Conservation (phyloP, 2,329 filamentous ascomycete genomes). For the Talaromyces pinophilus region DNA sequence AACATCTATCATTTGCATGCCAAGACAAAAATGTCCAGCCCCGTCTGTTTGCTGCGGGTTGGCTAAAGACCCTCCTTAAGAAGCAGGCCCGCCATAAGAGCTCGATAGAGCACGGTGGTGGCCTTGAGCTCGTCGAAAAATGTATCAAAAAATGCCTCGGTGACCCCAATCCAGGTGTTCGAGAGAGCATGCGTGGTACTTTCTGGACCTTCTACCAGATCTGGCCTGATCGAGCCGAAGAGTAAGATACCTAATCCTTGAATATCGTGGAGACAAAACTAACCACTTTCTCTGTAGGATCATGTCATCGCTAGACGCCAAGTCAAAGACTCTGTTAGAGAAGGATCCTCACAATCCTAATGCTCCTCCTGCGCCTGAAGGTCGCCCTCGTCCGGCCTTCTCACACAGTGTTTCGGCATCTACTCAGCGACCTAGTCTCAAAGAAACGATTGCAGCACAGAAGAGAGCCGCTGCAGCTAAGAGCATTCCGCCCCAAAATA, state of each 20-base stretch:
- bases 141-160: constrained; percentile 84
- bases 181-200: constrained; percentile 79
- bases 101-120: constrained; percentile 80
- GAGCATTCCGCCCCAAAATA: constrained; percentile 43
- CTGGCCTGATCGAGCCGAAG: constrained; percentile 76
- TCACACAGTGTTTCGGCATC: constrained; percentile 27
- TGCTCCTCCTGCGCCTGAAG: constrained; percentile 23
- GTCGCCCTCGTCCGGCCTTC: constrained; percentile 26
- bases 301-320: constrained; percentile 73
- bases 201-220: constrained; percentile 81
- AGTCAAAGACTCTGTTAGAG: constrained; percentile 75
- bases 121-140: constrained; percentile 81
- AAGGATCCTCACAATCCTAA: constrained; percentile 74
- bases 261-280: constrained; percentile 25
- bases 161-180: constrained; percentile 86
- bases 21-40: constrained; percentile 94
- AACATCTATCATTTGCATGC: constrained; percentile 78
- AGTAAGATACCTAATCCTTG: constrained; percentile 51
- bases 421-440: constrained; percentile 58
- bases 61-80: constrained; percentile 79
- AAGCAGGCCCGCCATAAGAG: constrained; percentile 75
- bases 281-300: constrained; percentile 57
- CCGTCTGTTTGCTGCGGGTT: constrained; percentile 73
- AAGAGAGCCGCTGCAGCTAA: constrained; percentile 58
- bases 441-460: constrained; percentile 81